These are phyloP conservation scores for Pichia scutulata DNA, from an alignment of 805 yeast species.

Conservation along the genomic window DNA sequence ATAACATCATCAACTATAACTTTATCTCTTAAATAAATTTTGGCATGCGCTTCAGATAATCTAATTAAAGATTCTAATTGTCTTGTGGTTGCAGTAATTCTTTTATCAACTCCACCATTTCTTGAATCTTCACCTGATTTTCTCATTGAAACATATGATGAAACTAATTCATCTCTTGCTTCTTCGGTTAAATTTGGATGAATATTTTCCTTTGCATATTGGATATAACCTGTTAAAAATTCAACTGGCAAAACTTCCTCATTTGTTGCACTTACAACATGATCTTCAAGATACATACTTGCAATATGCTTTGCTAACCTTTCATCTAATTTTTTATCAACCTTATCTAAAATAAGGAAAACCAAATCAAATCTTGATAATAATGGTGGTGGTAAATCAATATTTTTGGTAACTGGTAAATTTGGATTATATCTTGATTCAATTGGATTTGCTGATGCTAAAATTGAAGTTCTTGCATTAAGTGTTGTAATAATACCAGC, in stretches of 20 bases:
- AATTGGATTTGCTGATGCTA: slow-evolving; percentile 96
- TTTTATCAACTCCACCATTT: slow-evolving; percentile 55
- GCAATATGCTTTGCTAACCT: slow-evolving; percentile 87
- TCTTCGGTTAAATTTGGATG: slow-evolving; percentile 74
- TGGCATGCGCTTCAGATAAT: slow-evolving; percentile 93
- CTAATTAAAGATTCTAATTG: slow-evolving; percentile 95
- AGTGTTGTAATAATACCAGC: slow-evolving; percentile 97
- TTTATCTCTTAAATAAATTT: slow-evolving; percentile 68
- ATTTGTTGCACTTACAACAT: slow-evolving; percentile 61
- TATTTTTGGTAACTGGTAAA: slow-evolving; percentile 88
- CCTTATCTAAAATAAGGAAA: slow-evolving; percentile 84
- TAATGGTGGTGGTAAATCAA: slow-evolving; percentile 94
- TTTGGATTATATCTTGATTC: slow-evolving; percentile 94
- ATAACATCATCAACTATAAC: slow-evolving; percentile 79
- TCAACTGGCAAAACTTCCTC: slow-evolving; percentile 77
- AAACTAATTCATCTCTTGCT: slow-evolving; percentile 80
- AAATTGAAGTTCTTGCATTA: slow-evolving; percentile 90
- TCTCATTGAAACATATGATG: slow-evolving; percentile 88
- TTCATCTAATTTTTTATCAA: slow-evolving; percentile 78
- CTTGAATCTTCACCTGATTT: slow-evolving; percentile 88
- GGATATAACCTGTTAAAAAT: slow-evolving; percentile 79
- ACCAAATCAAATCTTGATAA: slow-evolving; percentile 93
- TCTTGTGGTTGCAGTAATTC: slow-evolving; percentile 97
- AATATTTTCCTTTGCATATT: slow-evolving; percentile 82
- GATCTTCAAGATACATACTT: slow-evolving; percentile 83